A percentile compares a stretch with the other conserved stretches of the same genome.
Evolutionary conservation across 768 basidiomycete genomes (phyloP).

Genomic region (Cantharellus cinnabarinus): DNA sequence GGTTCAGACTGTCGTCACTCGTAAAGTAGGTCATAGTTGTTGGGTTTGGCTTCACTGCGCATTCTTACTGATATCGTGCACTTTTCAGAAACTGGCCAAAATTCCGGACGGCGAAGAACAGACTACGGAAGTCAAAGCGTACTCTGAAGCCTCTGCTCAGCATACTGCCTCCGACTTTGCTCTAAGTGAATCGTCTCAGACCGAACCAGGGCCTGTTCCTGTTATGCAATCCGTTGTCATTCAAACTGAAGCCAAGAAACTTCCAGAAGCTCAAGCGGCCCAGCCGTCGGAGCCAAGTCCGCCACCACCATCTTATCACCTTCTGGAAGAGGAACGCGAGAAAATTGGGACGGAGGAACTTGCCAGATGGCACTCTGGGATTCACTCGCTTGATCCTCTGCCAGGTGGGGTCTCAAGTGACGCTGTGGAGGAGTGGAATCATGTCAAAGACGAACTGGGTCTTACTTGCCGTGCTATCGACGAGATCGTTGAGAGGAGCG

Average conservation of each 20-base stretch:
- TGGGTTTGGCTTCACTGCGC: background rate
- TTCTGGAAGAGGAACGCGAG: constrained; percentile 22
- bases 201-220: constrained; percentile 24
- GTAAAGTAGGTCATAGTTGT: constrained; percentile 17
- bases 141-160: constrained; percentile 52
- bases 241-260: too few relatives aligned
- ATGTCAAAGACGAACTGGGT: constrained; percentile 60
- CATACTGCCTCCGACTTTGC: constrained; percentile 39
- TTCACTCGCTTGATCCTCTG: background rate
- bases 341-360: constrained; percentile 34
- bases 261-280: too few relatives aligned
- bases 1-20: constrained; percentile 73
- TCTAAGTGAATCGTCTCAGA: constrained; percentile 31
- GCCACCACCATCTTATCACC: constrained; percentile 50
- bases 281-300: too few relatives aligned
- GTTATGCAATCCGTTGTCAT: background rate
- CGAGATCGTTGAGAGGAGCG: constrained; percentile 27
- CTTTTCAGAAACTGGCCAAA: constrained; percentile 10
- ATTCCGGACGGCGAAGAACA: too few relatives aligned
- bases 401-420: constrained; percentile 43
- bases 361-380: constrained; percentile 51
- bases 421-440: constrained; percentile 54
- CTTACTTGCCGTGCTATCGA: constrained; percentile 61
- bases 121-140: constrained; percentile 32
- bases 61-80: constrained; percentile 15